Base-by-base conservation (phyloP, 768 basidiomycete genomes). In the Boletus rex-veris region DNA sequence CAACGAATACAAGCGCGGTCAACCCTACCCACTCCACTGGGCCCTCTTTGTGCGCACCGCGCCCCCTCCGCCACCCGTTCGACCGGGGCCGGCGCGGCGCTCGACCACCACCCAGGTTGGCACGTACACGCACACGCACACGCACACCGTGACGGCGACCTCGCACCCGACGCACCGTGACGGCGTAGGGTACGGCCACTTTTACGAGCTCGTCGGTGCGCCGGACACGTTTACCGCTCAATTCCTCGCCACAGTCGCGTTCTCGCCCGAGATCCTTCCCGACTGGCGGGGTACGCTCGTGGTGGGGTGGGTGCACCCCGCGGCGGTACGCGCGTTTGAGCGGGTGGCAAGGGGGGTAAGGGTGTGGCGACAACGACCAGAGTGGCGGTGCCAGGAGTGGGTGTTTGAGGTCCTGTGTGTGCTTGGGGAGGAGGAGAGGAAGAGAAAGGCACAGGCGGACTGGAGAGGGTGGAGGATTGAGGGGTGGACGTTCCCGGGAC, bases 381-480 rank as follows among this genome's bases (percentile, higher is more conserved):
- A 52, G 4, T 72, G 68, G 70, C 50, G 62, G 48, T 57, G 53
- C 19, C 70, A 70, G 47, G 53, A 60, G 3, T 70, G 70, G 69
- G 64, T 60, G 49, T 58, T 58, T 19, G 68, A 70, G 0, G 61
- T 59, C 4, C 45, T 62, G 42, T 24, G 47, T 5, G 12, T 48
- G n/a, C 52, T 58, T 18, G 45, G 51, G 15, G 21, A 43, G 11
- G 26, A 37, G 5, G 35, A 11, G 14, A 11, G 35, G 12, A 11
- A 15, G 35, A 11, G 12, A 2, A 16, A 15, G 1, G 12, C 1
- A 2, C 35, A 16, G 11, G 35, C 12, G 8, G 28, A 28, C 8
- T 28, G 28, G 8, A 28, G 26, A 8, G 26, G 26, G 26, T 28
- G 26, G 26, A 8, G 28, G 7, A 28, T 28, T 28, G 28, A 57